Evolutionary conservation across 495 filamentous ascomycete species (phyloP).

Genomic region (Xylaria cubensis): DNA sequence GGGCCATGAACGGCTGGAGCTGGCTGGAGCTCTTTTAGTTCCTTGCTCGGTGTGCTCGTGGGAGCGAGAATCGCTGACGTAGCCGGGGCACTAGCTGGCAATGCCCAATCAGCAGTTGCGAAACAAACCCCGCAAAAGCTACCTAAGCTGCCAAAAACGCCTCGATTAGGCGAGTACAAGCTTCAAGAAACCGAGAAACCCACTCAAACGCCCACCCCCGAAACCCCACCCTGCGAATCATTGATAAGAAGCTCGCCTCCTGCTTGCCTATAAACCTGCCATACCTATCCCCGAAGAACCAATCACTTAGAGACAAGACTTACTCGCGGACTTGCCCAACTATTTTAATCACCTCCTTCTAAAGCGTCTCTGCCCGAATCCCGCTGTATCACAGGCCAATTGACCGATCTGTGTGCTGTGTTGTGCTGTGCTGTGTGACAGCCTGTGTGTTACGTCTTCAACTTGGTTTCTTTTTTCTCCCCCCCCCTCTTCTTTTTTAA

Average conservation of each 20-base stretch:
- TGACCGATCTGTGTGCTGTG: neutral
- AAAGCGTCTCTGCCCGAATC: neutral
- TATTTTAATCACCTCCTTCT: neutral
- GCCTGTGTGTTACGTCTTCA: neutral
- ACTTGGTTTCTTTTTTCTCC: neutral
- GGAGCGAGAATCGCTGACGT: slow-evolving; percentile 39
- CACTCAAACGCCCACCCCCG: neutral
- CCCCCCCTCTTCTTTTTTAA: neutral
- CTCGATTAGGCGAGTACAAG: slow-evolving; percentile 21
- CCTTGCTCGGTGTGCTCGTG: neutral
- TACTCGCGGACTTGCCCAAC: slow-evolving; percentile 3
- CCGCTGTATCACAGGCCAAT: neutral
- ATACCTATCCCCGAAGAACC: neutral
- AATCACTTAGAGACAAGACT: neutral
- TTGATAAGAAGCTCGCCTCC: slow-evolving; percentile 32
- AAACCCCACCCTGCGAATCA: slow-evolving; percentile 19
- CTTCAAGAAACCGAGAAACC: neutral
- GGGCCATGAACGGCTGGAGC: slow-evolving; percentile 14
- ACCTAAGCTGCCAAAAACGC: neutral
- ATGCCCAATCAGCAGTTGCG: slow-evolving; percentile 33
- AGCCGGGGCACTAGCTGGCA: slow-evolving; percentile 1
- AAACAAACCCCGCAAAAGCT: slow-evolving; percentile 36
- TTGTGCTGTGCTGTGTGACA: neutral
- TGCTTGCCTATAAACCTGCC: neutral
- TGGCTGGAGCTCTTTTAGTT: neutral